phyloP scores from a whole-genome alignment of 1,139 yeast genomes.

The Hanseniaspora sp. region DNA sequence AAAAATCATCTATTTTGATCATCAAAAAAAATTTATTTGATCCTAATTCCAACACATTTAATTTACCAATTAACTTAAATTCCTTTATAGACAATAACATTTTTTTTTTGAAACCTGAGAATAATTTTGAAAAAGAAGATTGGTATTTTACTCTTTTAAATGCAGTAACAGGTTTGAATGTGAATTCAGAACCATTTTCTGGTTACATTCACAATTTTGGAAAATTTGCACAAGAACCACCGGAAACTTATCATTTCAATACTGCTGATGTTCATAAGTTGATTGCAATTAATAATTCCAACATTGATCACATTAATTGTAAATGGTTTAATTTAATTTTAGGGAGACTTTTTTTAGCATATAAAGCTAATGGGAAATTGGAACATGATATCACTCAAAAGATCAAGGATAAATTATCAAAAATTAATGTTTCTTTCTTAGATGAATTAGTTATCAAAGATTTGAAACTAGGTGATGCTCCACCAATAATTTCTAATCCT shows the following conservation, averaged over 20 bases:
- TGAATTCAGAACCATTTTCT: not conserved
- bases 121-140: constrained; percentile 75
- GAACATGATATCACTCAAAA: constrained; percentile 46
- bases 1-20: constrained; percentile 67
- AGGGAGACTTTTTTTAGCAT: constrained; percentile 68
- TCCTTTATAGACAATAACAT: constrained; percentile 26
- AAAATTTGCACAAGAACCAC: constrained; percentile 31
- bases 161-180: not conserved
- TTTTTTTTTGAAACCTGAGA: constrained; percentile 61
- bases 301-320: constrained; percentile 72
- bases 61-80: constrained; percentile 19
- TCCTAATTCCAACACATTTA: not conserved
- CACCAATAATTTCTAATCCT: constrained; percentile 73
- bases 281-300: constrained; percentile 65
- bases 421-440: constrained; percentile 74
- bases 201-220: constrained; percentile 21
- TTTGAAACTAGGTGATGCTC: constrained; percentile 65
- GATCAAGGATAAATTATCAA: constrained; percentile 59
- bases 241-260: constrained; percentile 60
- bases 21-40: constrained; percentile 32
- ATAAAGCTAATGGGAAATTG: constrained; percentile 60
- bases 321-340: constrained; percentile 83
- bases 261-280: constrained; percentile 62
- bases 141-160: constrained; percentile 79
- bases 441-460: constrained; percentile 68